Evolutionary conservation across 2,329 filamentous ascomycete species (phyloP), one percentile per base, ranked within the genome.

Genomic region (Nothophoma quercina): DNA sequence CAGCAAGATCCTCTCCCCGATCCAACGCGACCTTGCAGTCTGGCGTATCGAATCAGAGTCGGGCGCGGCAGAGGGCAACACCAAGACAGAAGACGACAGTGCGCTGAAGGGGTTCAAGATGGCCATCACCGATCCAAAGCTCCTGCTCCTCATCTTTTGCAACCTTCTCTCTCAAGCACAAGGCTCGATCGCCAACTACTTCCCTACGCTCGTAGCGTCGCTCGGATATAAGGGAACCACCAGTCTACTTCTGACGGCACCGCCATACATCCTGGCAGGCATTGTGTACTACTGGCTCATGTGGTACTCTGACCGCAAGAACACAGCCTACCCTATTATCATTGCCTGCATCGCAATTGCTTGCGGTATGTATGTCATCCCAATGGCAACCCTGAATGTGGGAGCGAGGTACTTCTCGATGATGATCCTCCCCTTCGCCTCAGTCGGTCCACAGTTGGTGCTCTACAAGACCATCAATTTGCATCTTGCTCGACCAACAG

Each of bases 141-240:
- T 85, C 51, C 85, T 85, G 58, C 61, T 86, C 51, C 82, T 86
- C 79, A 85, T 84, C 76, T 46, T 86, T 8, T 82, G 82, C 12
- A 81, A 85, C 51, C 81, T 81, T 13, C 81, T 83, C 3, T 85
- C 85, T 48, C 81, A 85, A 13, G 77, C 85, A 13, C 83, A 83
- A 4, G 70, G 83, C 5, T 84, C 81, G 7, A 64, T 63, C 40
- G 60, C 60, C 22, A 63, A 63, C 28, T 86, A 83, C 68, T 83
- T 83, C 68, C 81, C 82, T 0, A 79, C 81, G 1, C 75, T 84
- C 33, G 83, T 82, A 0, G 69, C 70, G 18, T 83, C 82, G 0
- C 77, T 85, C n/a, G 81, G 81, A 30, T 84, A 83, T 59, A 65
- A 52, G 32, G 81, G 82, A 49, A 79, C 83, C 1, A 79, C 79